Percentiles rank a stretch among this genome's conserved stretches.
phyloP scores from a whole-genome alignment of 306 rosid genomes.

The Luffa acutangula region DNA sequence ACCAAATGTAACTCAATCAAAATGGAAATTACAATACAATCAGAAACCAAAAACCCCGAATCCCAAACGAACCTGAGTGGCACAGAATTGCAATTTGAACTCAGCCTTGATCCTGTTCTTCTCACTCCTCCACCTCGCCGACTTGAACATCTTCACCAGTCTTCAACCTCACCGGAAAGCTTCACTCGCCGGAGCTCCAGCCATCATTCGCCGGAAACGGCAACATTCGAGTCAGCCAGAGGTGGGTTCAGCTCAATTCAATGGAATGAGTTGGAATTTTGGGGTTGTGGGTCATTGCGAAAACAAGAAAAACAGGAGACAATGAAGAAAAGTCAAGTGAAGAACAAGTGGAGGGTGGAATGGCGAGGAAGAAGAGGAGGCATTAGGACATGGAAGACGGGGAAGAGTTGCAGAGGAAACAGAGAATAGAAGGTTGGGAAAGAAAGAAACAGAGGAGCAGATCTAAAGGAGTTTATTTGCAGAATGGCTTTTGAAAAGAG shows the following conservation, averaged over 20 bases:
- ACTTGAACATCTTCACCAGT: slow-evolving; percentile 55
- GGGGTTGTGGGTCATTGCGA: background rate
- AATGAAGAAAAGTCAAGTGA: background rate
- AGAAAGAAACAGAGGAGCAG: slow-evolving; percentile 7
- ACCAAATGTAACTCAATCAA: slow-evolving; percentile 20
- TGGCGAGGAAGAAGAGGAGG: background rate
- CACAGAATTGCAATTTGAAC: slow-evolving; percentile 79
- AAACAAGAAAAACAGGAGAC: background rate
- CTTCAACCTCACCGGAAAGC: slow-evolving; percentile 8
- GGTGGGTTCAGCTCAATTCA: background rate
- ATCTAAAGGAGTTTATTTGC: background rate
- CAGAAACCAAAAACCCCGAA: background rate
- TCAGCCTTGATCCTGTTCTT: slow-evolving; percentile 63
- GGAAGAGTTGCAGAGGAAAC: background rate
- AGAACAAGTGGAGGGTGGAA: background rate
- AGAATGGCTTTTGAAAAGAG: slow-evolving; percentile 9
- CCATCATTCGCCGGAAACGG: background rate
- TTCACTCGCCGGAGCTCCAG: slow-evolving; percentile 5
- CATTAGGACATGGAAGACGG: background rate
- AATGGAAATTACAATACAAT: slow-evolving; percentile 13
- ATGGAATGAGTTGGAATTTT: background rate
- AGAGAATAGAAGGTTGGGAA: background rate
- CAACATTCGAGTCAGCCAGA: background rate
- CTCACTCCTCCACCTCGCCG: slow-evolving; percentile 85
- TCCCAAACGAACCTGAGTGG: slow-evolving; percentile 48